These are phyloP conservation scores for Triadica sebifera DNA, from an alignment of 345 rosid species.

Conservation along the genomic window DNA sequence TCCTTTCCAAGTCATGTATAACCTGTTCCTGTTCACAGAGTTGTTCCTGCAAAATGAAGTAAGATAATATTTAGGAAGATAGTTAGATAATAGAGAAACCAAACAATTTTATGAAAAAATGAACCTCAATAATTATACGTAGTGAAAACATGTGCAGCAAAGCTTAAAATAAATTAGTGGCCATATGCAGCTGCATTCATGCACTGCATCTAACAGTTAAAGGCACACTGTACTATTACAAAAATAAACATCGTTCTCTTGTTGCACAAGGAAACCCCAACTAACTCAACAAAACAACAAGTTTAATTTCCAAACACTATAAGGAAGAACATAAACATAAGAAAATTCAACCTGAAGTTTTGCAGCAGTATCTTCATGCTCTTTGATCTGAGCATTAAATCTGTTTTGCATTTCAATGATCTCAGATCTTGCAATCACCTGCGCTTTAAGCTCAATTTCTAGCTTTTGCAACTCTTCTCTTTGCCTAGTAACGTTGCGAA, in stretches of 20 bases:
- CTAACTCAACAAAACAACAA: neutral
- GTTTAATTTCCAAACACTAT: neutral
- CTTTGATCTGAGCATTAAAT: constrained; percentile 59
- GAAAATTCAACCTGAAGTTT: constrained; percentile 59
- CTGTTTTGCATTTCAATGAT: constrained; percentile 57
- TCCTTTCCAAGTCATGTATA: constrained; percentile 67
- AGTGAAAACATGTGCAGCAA: neutral
- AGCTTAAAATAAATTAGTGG: neutral
- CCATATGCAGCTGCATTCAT: neutral
- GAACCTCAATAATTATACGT: neutral
- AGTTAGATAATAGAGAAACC: too few species aligned
- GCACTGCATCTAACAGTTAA: neutral
- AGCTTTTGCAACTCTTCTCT: constrained; percentile 70
- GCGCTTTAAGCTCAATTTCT: constrained; percentile 87
- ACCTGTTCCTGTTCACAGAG: constrained; percentile 60
- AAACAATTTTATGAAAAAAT: neutral
- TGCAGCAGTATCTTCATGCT: constrained; percentile 58
- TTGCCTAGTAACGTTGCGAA: constrained; percentile 52
- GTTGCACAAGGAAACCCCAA: neutral
- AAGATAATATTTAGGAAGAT: neutral
- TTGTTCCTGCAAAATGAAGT: constrained; percentile 60
- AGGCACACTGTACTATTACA: neutral
- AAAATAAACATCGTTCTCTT: neutral
- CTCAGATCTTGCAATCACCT: constrained; percentile 59
- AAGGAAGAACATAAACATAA: too few species aligned